Conservation (phyloP, 2,329 filamentous ascomycete genomes). For the Penicillium sp. region DNA sequence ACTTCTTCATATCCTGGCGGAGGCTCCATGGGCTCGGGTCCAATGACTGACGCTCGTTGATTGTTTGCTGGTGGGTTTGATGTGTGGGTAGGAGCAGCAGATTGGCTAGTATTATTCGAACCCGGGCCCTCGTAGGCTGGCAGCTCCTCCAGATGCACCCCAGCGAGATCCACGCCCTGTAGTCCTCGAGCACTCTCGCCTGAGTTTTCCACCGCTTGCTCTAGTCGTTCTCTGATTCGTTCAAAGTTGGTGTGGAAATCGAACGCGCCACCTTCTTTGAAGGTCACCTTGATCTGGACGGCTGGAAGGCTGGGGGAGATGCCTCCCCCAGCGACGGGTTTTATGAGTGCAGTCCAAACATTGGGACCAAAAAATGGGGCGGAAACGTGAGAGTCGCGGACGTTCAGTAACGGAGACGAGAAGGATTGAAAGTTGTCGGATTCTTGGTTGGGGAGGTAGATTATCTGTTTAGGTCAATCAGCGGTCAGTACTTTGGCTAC, state of each 20-base stretch:
- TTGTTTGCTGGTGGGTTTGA: constrained; percentile 13
- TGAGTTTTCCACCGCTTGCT: constrained; percentile 69
- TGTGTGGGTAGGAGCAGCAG: constrained; percentile 5
- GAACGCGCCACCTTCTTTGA: constrained; percentile 93
- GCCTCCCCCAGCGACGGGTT: constrained; percentile 79
- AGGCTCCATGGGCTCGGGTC: constrained; percentile 63
- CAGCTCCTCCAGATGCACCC: constrained; percentile 79
- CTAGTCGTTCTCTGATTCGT: constrained; percentile 76
- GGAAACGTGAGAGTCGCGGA: constrained; percentile 80
- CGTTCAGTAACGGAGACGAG: constrained; percentile 80
- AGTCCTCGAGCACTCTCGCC: constrained; percentile 43
- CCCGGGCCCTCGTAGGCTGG: constrained; percentile 76
- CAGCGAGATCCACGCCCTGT: constrained; percentile 56
- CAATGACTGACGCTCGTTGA: constrained; percentile 25
- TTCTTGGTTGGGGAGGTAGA: constrained; percentile 77
- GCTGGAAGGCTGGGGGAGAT: constrained; percentile 72
- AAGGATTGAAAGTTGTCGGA: constrained; percentile 78
- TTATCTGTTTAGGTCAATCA: constrained; percentile 58
- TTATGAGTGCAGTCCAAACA: constrained; percentile 78
- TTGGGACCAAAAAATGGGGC: constrained; percentile 93
- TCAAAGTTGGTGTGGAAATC: constrained; percentile 85
- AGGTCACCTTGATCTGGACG: constrained; percentile 80
- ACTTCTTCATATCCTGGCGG: constrained; percentile 91
- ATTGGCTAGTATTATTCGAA: constrained; percentile 27
- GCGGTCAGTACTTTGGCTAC: background rate